Conservation (phyloP, 169 alveolate species). For the Perkinsus marinus region DNA sequence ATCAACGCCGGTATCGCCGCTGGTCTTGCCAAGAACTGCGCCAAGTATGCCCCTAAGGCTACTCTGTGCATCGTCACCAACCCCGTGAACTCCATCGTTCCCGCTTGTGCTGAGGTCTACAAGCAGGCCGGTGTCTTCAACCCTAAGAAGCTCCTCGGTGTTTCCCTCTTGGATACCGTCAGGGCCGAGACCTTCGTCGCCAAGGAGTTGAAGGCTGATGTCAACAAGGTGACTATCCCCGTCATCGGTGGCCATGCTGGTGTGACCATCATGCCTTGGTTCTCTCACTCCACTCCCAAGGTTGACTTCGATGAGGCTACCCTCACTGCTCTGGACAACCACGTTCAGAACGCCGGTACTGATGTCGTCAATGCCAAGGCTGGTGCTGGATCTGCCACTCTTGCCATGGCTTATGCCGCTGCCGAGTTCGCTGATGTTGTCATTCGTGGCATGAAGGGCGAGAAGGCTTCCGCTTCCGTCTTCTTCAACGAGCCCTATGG, state of each 20-base stretch:
- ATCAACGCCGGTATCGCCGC: conserved; percentile 29
- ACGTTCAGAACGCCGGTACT: conserved; percentile 23
- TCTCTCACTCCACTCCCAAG: conserved; percentile 12
- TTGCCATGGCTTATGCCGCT: conserved; percentile 9
- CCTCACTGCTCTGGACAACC: conserved; percentile 11
- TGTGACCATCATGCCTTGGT: neutral
- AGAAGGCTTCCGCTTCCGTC: conserved; percentile 6
- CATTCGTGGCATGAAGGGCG: neutral
- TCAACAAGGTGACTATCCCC: conserved; percentile 6
- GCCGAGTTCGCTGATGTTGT: conserved; percentile 1
- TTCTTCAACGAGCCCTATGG: neutral
- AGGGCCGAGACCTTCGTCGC: conserved; percentile 37
- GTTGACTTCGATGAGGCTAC: neutral
- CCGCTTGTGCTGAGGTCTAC: conserved; percentile 1
- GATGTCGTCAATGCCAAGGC: conserved; percentile 12
- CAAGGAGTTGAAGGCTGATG: conserved; percentile 13
- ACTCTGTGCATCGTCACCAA: conserved; percentile 33
- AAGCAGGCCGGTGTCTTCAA: conserved; percentile 22
- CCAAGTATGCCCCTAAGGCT: conserved; percentile 30
- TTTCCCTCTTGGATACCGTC: conserved; percentile 33
- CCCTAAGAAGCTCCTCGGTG: conserved; percentile 36
- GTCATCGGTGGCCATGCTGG: conserved; percentile 46
- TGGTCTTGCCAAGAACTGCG: conserved; percentile 29
- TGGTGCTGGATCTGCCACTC: conserved; percentile 3
- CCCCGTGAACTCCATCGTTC: conserved; percentile 37